These are phyloP conservation scores for Xerocomellus dryophilus DNA, from an alignment of 768 basidiomycete genomes.

Conservation along the genomic window DNA sequence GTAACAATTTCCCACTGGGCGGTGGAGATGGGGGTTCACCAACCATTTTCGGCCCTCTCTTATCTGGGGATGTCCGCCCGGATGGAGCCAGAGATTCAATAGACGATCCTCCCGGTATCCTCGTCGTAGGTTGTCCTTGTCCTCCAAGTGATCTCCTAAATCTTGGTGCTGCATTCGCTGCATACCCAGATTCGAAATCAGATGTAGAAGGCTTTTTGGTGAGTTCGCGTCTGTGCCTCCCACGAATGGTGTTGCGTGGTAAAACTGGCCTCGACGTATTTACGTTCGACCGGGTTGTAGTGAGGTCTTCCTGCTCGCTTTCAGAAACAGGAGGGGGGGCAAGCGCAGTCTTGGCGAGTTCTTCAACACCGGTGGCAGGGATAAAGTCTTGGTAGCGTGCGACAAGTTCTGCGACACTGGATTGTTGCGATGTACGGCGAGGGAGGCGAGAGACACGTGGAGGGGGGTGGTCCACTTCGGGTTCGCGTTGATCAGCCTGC, in stretches of 20 bases:
- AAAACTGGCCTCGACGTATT: slow-evolving; percentile 23
- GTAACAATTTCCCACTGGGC: slow-evolving; percentile 21
- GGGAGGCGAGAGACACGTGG: slow-evolving; percentile 59
- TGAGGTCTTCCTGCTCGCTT: slow-evolving; percentile 69
- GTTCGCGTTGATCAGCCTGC: slow-evolving; percentile 25
- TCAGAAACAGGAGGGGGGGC: slow-evolving; percentile 66
- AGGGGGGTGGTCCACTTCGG: slow-evolving; percentile 18
- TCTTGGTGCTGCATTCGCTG: slow-evolving; percentile 84
- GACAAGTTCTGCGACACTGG: slow-evolving; percentile 82
- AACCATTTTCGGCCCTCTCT: slow-evolving; percentile 40
- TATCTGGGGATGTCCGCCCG: slow-evolving; percentile 72
- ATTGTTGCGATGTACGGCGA: slow-evolving; percentile 50
- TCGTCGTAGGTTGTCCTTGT: slow-evolving; percentile 46
- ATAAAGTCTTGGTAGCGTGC: slow-evolving; percentile 77
- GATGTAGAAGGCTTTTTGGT: slow-evolving; percentile 62
- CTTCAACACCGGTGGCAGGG: slow-evolving; percentile 68
- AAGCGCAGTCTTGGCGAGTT: slow-evolving; percentile 68
- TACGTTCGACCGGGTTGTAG: slow-evolving; percentile 23
- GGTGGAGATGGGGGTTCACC: slow-evolving; percentile 37
- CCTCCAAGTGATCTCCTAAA: slow-evolving; percentile 51
- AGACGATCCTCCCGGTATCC: slow-evolving; percentile 41
- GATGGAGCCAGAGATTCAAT: slow-evolving; percentile 61
- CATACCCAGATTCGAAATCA: slow-evolving; percentile 90
- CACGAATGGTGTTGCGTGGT: slow-evolving; percentile 40
- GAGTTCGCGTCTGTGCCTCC: slow-evolving; percentile 46